phyloP scores from a whole-genome alignment of 2,329 filamentous ascomycete genomes.

The Talaromyces sp. region DNA sequence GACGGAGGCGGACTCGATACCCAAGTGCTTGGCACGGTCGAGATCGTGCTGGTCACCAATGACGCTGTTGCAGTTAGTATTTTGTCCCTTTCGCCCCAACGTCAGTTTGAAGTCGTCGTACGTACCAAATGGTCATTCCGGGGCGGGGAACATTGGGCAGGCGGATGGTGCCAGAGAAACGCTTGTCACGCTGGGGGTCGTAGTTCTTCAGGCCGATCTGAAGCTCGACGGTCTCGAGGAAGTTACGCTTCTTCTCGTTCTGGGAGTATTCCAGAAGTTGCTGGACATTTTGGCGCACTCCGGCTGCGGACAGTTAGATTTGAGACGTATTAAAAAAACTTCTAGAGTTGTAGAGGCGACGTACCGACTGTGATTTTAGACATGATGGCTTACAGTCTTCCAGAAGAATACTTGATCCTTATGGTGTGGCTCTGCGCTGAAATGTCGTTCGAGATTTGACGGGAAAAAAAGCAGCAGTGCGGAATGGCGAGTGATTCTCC shows the following conservation, averaged over 20 bases:
- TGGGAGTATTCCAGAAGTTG: conserved; percentile 92
- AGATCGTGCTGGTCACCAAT: conserved; percentile 96
- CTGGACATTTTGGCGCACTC: conserved; percentile 91
- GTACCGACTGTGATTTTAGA: conserved; percentile 55
- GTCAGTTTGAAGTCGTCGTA: conserved; percentile 12
- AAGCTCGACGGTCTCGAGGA: conserved; percentile 79
- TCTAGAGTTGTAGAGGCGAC: conserved; percentile 16
- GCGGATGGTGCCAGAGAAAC: conserved; percentile 99
- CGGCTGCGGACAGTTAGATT: conserved; percentile 51
- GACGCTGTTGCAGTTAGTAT: conserved; percentile 50
- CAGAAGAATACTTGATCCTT: conserved; percentile 67
- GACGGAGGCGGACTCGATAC: conserved; percentile 94
- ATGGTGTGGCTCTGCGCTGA: conserved; percentile 62
- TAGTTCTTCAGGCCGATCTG: conserved; percentile 98
- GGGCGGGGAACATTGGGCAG: conserved; percentile 87
- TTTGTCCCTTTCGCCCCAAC: not conserved
- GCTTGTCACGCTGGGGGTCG: conserved; percentile 99
- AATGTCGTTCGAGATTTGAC: conserved; percentile 25
- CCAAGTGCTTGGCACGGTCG: conserved; percentile 98
- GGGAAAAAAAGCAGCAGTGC: conserved; percentile 14
- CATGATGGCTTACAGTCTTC: conserved; percentile 68
- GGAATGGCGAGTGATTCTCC: conserved; percentile 18
- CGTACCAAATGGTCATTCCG: conserved; percentile 78
- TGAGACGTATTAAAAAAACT: too few species aligned
- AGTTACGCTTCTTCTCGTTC: conserved; percentile 97